Base-by-base conservation (phyloP, 2,329 filamentous ascomycete species). In the Thelonectria rubi region DNA sequence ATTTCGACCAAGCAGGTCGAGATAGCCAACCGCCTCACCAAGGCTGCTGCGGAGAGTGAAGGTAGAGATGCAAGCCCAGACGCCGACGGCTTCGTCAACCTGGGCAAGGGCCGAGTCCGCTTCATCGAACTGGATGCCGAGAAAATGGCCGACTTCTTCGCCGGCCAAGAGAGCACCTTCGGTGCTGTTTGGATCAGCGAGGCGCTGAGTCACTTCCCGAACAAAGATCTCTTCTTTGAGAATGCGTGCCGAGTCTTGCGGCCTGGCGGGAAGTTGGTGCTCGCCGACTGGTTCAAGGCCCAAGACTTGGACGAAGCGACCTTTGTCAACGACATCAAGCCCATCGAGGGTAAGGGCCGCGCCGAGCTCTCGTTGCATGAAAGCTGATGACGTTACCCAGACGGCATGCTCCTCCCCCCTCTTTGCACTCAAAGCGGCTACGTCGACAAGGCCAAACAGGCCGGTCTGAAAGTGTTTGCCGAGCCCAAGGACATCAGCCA, bases 131-230 rank as follows among this genome's bases (percentile, higher is more conserved):
- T 88, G 5, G 86, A 88, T 68, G 86, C 85, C 2, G 86, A 88
- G 76, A 85, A 80, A 68, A 87, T 88, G 83, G 81, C 80, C 2
- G 80, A 82, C 1, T 77, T 78, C 70, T 88, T 88, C 63, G 73
- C 69, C 2, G 71, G 71, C 2, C 74, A 75, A 34, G 69, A 70
- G 30, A 72, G 69, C 50, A 71, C 65, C 2, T 88, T 88, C 65
- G 84, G 87, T 66, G 80, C 78, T 45, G 84, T 88, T 20, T 88
- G 86, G 86, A 87, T 88, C 71, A 86, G 83, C 50, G 86, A 88
- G 72, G 85, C 85, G 2, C 79, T 88, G 60, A 86, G 83, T 65
- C 86, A 88, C 72, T 81, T 88, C 59, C 84, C 85, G 0, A 80
- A 87, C 69, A 88, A 88, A 72, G 75, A 78, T 2, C 74, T 87